Conservation (phyloP, 176 grass and related monocot genomes). For the Oryza meridionalis region DNA sequence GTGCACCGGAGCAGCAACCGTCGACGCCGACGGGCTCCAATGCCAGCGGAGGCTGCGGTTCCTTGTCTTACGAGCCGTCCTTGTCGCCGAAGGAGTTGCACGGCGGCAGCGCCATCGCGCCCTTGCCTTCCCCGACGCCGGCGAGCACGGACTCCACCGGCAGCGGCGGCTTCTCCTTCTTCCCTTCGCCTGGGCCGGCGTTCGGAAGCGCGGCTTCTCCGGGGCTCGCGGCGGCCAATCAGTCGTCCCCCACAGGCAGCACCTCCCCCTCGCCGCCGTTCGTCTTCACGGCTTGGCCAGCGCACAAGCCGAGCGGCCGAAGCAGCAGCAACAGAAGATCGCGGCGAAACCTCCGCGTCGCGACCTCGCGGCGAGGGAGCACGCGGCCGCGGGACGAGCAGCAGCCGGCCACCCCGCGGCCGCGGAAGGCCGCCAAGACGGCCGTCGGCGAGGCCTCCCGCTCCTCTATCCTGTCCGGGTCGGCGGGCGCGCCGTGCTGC, state of each 20-base stretch:
- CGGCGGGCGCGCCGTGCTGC: constrained; percentile 23
- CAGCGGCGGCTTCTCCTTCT: neutral
- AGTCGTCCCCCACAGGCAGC: neutral
- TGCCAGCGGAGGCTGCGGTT: constrained; percentile 23
- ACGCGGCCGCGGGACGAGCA: neutral
- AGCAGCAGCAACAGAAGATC: neutral
- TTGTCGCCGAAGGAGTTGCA: neutral
- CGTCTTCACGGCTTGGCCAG: neutral
- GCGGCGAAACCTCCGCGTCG: neutral
- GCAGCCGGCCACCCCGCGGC: neutral
- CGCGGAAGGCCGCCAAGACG: constrained; percentile 5
- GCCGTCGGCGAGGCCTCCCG: constrained; percentile 10
- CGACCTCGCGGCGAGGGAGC: neutral
- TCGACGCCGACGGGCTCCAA: constrained; percentile 21
- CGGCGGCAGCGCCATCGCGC: neutral
- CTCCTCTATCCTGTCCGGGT: neutral
- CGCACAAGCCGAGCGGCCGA: neutral
- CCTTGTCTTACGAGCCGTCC: constrained; percentile 1
- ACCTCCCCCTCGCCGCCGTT: neutral
- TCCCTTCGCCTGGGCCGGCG: neutral
- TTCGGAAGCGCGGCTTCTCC: neutral
- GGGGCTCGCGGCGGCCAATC: neutral
- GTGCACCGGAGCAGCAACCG: constrained; percentile 1
- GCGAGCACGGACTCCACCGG: neutral
- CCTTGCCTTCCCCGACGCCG: neutral